A percentile compares a stretch with the other conserved stretches of the same genome.
Conservation (phyloP, 495 filamentous ascomycete species). For the Podospora bellae-mahoneyi region DNA sequence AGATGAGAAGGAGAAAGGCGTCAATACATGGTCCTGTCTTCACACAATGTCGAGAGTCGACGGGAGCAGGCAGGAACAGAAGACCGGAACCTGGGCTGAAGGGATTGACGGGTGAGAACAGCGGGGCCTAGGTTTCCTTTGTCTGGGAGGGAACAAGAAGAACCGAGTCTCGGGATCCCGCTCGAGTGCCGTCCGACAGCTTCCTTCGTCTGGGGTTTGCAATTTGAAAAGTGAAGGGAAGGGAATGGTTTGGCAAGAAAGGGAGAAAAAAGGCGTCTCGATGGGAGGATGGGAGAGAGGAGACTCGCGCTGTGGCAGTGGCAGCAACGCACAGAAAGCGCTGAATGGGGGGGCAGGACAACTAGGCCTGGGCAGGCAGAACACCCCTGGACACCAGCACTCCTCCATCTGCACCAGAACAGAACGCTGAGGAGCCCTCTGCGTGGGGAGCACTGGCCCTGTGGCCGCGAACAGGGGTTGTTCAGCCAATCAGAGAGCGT, state of each 20-base stretch:
- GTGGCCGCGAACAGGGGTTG: conserved; percentile 28
- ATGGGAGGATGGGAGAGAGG: not conserved
- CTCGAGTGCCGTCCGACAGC: conserved; percentile 7
- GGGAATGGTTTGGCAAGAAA: not conserved
- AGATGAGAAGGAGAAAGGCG: conserved; percentile 13
- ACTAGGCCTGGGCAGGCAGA: conserved; percentile 14
- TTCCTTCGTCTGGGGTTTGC: not conserved
- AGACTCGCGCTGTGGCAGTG: not conserved
- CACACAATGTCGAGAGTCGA: not conserved
- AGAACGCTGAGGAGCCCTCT: not conserved
- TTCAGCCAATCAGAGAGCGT: not conserved
- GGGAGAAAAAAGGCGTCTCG: conserved; percentile 2
- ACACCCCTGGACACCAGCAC: conserved; percentile 8
- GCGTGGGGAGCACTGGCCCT: conserved; percentile 6
- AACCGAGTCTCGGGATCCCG: conserved; percentile 17
- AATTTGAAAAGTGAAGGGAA: not conserved
- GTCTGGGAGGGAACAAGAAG: conserved; percentile 8
- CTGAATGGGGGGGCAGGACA: conserved; percentile 13
- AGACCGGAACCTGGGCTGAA: not conserved
- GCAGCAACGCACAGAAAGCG: conserved; percentile 9
- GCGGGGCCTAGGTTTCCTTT: conserved; percentile 19
- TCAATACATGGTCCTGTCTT: conserved; percentile 21
- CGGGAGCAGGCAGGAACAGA: not conserved
- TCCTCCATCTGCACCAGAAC: not conserved
- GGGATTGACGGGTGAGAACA: not conserved